These are phyloP conservation scores for Leucaena leucocephala DNA, from an alignment of 306 rosid species.

Conservation along the genomic window DNA sequence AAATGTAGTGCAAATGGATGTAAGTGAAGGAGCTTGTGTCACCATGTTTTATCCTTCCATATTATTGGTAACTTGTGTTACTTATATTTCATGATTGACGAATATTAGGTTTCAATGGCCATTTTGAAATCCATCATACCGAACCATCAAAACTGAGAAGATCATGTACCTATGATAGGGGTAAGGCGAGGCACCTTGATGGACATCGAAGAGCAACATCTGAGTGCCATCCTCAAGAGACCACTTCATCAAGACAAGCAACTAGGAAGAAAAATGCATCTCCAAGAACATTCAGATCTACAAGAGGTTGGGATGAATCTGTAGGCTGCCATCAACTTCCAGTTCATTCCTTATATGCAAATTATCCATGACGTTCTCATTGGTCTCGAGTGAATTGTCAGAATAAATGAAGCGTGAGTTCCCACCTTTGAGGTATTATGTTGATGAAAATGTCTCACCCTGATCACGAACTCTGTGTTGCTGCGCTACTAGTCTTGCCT, in stretches of 20 bases:
- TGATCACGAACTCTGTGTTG: constrained; percentile 23
- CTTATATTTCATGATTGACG: not conserved
- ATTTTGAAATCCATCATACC: constrained; percentile 39
- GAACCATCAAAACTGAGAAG: constrained; percentile 44
- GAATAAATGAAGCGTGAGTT: constrained; percentile 40
- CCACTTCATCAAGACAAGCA: constrained; percentile 36
- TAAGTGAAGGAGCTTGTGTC: constrained; percentile 30
- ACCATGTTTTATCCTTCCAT: constrained; percentile 21
- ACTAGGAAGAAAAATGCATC: constrained; percentile 39
- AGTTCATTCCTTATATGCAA: constrained; percentile 25
- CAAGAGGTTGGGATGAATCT: constrained; percentile 37
- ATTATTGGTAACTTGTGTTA: constrained; percentile 18
- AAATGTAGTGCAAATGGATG: constrained; percentile 45
- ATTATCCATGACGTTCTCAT: constrained; percentile 28
- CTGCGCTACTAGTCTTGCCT: constrained; percentile 27
- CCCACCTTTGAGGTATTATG: constrained; percentile 37
- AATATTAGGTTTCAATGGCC: constrained; percentile 44
- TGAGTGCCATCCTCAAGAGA: constrained; percentile 34
- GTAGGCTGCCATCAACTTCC: constrained; percentile 41
- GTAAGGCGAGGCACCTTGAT: constrained; percentile 40
- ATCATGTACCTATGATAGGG: constrained; percentile 18
- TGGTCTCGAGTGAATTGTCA: constrained; percentile 44
- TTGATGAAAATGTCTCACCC: constrained; percentile 32
- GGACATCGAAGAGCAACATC: constrained; percentile 23
- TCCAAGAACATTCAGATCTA: constrained; percentile 33